Evolutionary conservation across 1,284 basidiomycete genomes (phyloP).

Genomic region (Peniophora sp.): DNA sequence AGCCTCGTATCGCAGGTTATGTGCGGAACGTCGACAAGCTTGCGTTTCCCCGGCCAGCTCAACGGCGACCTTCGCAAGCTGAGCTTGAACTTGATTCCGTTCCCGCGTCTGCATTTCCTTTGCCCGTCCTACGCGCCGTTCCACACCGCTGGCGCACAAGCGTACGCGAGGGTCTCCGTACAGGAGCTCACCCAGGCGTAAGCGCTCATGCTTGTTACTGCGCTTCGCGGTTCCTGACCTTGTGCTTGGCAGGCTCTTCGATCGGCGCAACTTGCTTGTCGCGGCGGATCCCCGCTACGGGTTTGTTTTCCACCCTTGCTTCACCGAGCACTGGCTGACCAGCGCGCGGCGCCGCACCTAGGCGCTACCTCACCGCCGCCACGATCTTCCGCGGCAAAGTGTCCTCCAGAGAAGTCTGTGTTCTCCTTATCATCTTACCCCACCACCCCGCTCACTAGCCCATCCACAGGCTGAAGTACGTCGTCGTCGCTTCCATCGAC

Average conservation of each 20-base stretch:
- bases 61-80: conserved; percentile 93
- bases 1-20: conserved; percentile 75
- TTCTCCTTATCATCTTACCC: conserved; percentile 9
- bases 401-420: conserved; percentile 70
- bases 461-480: conserved; percentile 45
- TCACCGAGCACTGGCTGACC: neutral
- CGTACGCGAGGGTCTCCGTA: conserved; percentile 58
- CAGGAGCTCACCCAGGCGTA: conserved; percentile 66
- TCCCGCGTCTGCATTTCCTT: conserved; percentile 90
- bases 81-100: conserved; percentile 88
- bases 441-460: conserved; percentile 24
- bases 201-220: conserved; percentile 11
- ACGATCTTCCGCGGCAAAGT: conserved; percentile 84
- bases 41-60: conserved; percentile 91
- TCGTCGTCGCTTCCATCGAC: conserved; percentile 12
- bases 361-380: conserved; percentile 81
- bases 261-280: conserved; percentile 72
- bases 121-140: conserved; percentile 86
- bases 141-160: conserved; percentile 50
- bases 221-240: conserved; percentile 1
- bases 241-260: conserved; percentile 54
- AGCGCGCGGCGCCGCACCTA: conserved; percentile 16
- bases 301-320: conserved; percentile 30
- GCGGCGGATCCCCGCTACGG: conserved; percentile 80
- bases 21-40: conserved; percentile 84